Evolutionary conservation across 1,284 basidiomycete genomes (phyloP).

Genomic region (Cystobasidium pallidum): DNA sequence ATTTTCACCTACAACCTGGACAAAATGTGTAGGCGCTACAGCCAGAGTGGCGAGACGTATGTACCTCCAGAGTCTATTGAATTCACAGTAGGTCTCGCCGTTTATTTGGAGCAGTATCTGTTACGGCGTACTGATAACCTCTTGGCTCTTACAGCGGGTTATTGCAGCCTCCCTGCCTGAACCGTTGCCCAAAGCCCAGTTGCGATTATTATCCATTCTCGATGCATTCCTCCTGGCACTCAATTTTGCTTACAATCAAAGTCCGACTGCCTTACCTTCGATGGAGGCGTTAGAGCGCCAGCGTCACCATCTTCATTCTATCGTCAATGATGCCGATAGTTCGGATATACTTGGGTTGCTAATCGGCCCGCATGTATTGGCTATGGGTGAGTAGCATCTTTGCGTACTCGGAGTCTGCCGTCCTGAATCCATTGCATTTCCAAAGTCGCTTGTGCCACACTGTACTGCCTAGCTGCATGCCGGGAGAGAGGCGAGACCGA

Average conservation of each 20-base stretch:
- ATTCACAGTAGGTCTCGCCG: constrained; percentile 16
- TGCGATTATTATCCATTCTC: constrained; percentile 15
- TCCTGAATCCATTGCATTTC: neutral
- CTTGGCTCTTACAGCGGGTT: neutral
- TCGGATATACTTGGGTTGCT: constrained; percentile 11
- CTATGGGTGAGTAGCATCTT: constrained; percentile 24
- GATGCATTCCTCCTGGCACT: constrained; percentile 30
- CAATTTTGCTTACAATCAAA: constrained; percentile 39
- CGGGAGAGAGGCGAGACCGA: constrained; percentile 2
- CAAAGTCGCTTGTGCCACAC: constrained; percentile 15
- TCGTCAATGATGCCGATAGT: constrained; percentile 28
- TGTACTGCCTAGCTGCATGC: constrained; percentile 32
- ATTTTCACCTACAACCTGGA: constrained; percentile 35
- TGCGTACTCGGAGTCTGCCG: neutral
- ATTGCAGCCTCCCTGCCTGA: constrained; percentile 2
- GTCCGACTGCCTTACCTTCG: neutral
- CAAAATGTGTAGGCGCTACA: constrained; percentile 36
- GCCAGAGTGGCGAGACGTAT: constrained; percentile 3
- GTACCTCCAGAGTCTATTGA: constrained; percentile 29
- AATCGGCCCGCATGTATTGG: constrained; percentile 30
- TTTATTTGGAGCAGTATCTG: neutral
- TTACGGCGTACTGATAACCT: neutral
- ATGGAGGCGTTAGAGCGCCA: constrained; percentile 28
- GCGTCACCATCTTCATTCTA: constrained; percentile 34
- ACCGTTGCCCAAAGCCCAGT: constrained; percentile 15